Percentiles rank a stretch among this genome's conserved stretches.
Conservation (phyloP, 2,329 filamentous ascomycete species). For the Trichophyton equinum region DNA sequence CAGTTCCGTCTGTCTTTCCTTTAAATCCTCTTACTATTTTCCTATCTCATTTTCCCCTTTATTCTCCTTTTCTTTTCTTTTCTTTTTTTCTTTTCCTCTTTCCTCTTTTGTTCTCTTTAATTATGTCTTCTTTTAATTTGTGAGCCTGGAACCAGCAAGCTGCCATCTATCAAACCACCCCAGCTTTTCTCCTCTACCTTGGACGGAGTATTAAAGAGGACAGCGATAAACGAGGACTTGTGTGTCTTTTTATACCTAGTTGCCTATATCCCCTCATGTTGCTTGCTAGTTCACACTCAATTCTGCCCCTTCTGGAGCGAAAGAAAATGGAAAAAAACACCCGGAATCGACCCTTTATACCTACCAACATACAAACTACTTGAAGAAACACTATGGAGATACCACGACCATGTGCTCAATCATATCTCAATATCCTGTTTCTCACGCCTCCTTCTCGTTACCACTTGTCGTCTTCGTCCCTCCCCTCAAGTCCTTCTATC, state of each 20-base stretch:
- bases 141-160: constrained; percentile 3
- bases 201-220: constrained; percentile 1
- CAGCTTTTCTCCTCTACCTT: neutral
- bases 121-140: constrained; percentile 4
- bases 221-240: neutral
- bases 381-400: neutral
- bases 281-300: neutral
- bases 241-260: neutral
- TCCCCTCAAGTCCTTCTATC: neutral
- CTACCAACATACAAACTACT: neutral
- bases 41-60: neutral
- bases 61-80: constrained; percentile 3
- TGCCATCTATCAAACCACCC: neutral
- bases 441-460: neutral
- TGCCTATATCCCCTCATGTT: neutral
- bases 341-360: neutral
- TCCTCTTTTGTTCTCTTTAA: neutral
- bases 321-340: neutral
- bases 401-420: neutral
- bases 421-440: neutral
- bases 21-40: neutral
- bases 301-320: neutral
- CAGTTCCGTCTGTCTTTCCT: neutral
- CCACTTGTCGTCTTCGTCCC: neutral
- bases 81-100: neutral